Conservation (phyloP, 78 protist species). For the Andalucia godoyi region DNA sequence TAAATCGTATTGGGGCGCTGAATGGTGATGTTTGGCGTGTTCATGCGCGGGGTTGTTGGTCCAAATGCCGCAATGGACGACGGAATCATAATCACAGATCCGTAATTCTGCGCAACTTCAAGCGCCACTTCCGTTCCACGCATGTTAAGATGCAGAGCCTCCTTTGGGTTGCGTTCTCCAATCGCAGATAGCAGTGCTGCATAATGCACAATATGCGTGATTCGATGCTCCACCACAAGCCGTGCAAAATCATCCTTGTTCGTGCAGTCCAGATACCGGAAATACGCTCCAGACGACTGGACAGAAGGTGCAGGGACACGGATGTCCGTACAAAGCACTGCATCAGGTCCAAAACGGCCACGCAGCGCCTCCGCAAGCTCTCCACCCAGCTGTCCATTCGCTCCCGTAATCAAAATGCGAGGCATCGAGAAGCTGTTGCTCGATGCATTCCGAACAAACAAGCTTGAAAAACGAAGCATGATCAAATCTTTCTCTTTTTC, state of each 20-base stretch:
- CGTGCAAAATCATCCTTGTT: background rate
- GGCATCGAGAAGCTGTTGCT: background rate
- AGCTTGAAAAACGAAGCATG: too few species aligned
- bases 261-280: slow-evolving; percentile 21
- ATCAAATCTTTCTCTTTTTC: too few species aligned
- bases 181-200: slow-evolving; percentile 29
- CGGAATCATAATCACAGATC: slow-evolving; percentile 26
- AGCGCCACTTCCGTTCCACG: slow-evolving; percentile 30
- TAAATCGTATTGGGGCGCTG: slow-evolving; percentile 58
- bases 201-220: slow-evolving; percentile 30
- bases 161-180: slow-evolving; percentile 43
- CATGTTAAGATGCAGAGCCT: slow-evolving; percentile 30
- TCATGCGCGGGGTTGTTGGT: slow-evolving; percentile 9
- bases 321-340: slow-evolving; percentile 23
- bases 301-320: background rate
- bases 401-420: slow-evolving; percentile 22
- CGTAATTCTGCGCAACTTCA: slow-evolving; percentile 13
- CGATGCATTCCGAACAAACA: too few species aligned
- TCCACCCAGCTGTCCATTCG: slow-evolving; percentile 32
- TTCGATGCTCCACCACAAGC: slow-evolving; percentile 13
- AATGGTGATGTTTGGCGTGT: slow-evolving; percentile 37
- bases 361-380: slow-evolving; percentile 14
- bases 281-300: slow-evolving; percentile 22
- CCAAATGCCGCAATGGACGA: slow-evolving; percentile 45
- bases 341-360: slow-evolving; percentile 13